A percentile compares a stretch with the other conserved stretches of the same genome.
Evolutionary conservation across 345 rosid species (phyloP).

Genomic region (Trapa incisa): DNA sequence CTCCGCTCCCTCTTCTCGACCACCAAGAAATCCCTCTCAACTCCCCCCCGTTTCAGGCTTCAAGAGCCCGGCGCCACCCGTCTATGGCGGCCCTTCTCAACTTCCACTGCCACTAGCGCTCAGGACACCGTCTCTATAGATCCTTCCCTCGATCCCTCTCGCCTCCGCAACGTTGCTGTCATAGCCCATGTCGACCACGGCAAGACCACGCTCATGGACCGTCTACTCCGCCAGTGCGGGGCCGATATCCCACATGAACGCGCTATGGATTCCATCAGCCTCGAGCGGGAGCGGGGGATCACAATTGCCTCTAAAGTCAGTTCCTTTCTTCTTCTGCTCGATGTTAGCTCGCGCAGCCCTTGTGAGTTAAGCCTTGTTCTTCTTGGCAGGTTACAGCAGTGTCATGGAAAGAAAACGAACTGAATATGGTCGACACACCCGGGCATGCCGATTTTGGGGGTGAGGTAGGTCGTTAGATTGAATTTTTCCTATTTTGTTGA

Average conservation of each 20-base stretch:
- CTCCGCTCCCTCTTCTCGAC: conserved; percentile 62
- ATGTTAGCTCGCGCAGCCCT: background rate
- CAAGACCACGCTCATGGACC: conserved; percentile 95
- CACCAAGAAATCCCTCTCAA: conserved; percentile 35
- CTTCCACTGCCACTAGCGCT: conserved; percentile 30
- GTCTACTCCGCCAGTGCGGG: conserved; percentile 94
- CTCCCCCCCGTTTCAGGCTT: conserved; percentile 11
- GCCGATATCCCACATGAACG: conserved; percentile 96
- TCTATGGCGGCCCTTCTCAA: conserved; percentile 36
- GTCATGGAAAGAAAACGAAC: conserved; percentile 77
- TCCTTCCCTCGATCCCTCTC: conserved; percentile 48
- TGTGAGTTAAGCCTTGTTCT: conserved; percentile 2
- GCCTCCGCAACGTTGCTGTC: conserved; percentile 87
- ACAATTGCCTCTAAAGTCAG: conserved; percentile 87
- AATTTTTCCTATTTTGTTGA: background rate
- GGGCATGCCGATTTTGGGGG: conserved; percentile 99
- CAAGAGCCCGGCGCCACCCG: conserved; percentile 8
- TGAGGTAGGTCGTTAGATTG: conserved; percentile 41
- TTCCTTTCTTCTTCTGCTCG: background rate
- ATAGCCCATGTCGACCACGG: conserved; percentile 99
- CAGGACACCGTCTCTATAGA: conserved; percentile 21
- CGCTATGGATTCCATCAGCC: conserved; percentile 95
- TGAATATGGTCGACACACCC: conserved; percentile 98
- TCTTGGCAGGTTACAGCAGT: conserved; percentile 59
- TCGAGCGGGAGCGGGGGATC: conserved; percentile 95